phyloP scores from a whole-genome alignment of 768 basidiomycete species.

The Rhizopogon rudus region DNA sequence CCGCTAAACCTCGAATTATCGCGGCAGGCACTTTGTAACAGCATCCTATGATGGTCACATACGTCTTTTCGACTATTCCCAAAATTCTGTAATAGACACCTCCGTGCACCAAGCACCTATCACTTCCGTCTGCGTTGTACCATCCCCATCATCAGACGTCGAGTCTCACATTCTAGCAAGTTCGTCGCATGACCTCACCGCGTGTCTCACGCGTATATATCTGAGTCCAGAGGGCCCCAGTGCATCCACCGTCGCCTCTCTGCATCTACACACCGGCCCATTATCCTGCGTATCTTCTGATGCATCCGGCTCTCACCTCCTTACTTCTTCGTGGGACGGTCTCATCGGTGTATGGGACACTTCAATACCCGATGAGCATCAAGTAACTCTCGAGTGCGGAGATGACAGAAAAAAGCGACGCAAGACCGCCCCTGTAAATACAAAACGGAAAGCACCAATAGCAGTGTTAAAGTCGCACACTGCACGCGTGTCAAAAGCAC shows the following conservation, averaged over 20 bases:
- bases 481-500: slow-evolving; percentile 69
- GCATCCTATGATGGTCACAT: slow-evolving; percentile 79
- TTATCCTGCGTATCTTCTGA: slow-evolving; percentile 67
- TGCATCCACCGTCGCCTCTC: slow-evolving; percentile 52
- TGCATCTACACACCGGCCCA: slow-evolving; percentile 81
- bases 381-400: slow-evolving; percentile 35
- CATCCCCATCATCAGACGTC: slow-evolving; percentile 23
- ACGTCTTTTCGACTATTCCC: slow-evolving; percentile 69
- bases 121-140: slow-evolving; percentile 57
- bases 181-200: slow-evolving; percentile 78
- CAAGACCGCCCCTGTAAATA: slow-evolving; percentile 38
- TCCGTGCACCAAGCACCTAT: slow-evolving; percentile 60
- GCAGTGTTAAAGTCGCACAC: slow-evolving; percentile 81
- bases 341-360: slow-evolving; percentile 82
- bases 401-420: slow-evolving; percentile 56
- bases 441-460: slow-evolving; percentile 62
- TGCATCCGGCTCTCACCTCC: slow-evolving; percentile 50
- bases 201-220: slow-evolving; percentile 39
- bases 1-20: slow-evolving; percentile 7
- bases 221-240: slow-evolving; percentile 14
- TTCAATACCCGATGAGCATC: slow-evolving; percentile 53
- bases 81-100: slow-evolving; percentile 46
- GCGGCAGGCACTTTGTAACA: slow-evolving; percentile 60
- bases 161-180: slow-evolving; percentile 48
- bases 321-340: slow-evolving; percentile 87